Conservation (phyloP, 352 stramenopile genomes). For the Phytopythium sindhum region DNA sequence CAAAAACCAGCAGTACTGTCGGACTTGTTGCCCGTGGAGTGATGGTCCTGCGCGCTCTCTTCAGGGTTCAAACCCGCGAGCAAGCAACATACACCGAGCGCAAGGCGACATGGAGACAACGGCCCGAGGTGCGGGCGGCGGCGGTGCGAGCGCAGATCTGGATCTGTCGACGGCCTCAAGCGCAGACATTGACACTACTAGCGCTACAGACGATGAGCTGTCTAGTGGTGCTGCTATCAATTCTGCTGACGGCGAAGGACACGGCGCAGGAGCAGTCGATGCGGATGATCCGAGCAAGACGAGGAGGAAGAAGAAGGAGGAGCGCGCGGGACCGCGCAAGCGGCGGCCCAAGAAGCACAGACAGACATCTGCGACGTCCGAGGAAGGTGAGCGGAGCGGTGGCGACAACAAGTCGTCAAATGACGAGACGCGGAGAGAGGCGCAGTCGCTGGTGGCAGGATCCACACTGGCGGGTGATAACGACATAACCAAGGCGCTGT, state of each 20-base stretch:
- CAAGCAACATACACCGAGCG: not conserved
- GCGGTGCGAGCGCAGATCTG: too few relatives aligned
- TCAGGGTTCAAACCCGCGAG: not conserved
- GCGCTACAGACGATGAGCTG: not conserved
- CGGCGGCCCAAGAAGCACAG: constrained; percentile 61
- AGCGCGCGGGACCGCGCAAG: constrained; percentile 58
- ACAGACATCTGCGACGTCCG: not conserved
- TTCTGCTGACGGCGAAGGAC: not conserved
- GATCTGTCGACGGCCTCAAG: not conserved
- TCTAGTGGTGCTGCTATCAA: not conserved
- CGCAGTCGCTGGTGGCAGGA: not conserved
- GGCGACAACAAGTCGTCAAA: not conserved
- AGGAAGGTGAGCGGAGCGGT: not conserved
- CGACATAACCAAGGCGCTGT: not conserved
- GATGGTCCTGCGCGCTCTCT: not conserved
- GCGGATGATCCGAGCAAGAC: constrained; percentile 1
- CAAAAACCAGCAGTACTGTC: not conserved
- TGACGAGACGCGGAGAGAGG: not conserved
- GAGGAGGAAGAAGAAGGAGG: constrained; percentile 21
- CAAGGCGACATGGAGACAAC: not conserved
- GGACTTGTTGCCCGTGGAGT: not conserved
- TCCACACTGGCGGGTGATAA: not conserved
- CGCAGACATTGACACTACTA: not conserved
- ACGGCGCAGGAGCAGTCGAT: not conserved
- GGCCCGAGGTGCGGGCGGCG: too few relatives aligned